These are phyloP conservation scores for Ganoderma resinaceum DNA, from an alignment of 1,284 basidiomycete genomes.

Conservation along the genomic window DNA sequence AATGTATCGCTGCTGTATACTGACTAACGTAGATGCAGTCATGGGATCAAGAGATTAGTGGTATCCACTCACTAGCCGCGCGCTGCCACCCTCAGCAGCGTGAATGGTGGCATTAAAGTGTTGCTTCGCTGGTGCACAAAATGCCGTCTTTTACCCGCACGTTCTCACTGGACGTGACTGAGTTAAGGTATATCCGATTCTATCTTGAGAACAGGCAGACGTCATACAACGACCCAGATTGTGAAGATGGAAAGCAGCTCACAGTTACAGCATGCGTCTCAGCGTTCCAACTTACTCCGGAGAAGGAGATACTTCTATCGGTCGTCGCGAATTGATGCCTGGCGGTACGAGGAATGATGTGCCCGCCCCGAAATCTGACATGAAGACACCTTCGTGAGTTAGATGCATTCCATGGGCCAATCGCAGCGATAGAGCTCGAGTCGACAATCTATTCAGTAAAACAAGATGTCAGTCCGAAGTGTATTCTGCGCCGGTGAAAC, in stretches of 20 bases:
- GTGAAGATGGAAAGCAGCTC: too few species aligned
- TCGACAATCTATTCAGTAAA: neutral
- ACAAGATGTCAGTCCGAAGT: neutral
- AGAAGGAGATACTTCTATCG: too few species aligned
- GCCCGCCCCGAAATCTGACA: too few species aligned
- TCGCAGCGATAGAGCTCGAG: neutral
- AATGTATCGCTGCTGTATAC: neutral
- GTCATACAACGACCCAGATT: neutral
- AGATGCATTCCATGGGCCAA: too few species aligned
- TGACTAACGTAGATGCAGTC: neutral
- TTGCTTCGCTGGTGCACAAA: neutral
- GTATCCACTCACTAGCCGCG: neutral
- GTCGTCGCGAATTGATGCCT: too few species aligned
- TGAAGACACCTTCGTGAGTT: too few species aligned
- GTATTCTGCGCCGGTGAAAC: neutral
- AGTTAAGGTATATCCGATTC: neutral
- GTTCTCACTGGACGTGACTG: neutral
- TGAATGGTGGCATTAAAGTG: neutral
- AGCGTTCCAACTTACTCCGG: too few species aligned
- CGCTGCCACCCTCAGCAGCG: neutral
- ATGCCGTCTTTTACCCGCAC: neutral
- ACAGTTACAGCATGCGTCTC: too few species aligned
- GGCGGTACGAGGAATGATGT: too few species aligned
- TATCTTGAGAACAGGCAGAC: neutral
- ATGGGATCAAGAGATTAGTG: neutral